A percentile compares a stretch with the other conserved stretches of the same genome.
phyloP scores from a whole-genome alignment of 331 rosid genomes.

The Quercus phellos region DNA sequence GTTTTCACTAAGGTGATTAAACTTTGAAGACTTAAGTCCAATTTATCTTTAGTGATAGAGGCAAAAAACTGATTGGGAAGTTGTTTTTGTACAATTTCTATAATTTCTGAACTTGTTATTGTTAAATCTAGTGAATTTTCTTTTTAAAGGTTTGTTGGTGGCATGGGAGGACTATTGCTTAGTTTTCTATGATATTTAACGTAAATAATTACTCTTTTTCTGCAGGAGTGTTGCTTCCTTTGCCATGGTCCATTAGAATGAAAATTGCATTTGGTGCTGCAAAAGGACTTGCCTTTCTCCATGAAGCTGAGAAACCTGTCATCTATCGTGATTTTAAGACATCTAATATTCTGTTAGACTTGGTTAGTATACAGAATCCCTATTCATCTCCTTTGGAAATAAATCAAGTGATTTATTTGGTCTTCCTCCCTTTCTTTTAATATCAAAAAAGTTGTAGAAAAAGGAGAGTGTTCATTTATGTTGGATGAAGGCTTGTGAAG shows the following conservation, averaged over 20 bases:
- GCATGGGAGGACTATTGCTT: background rate
- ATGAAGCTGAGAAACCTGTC: conserved; percentile 94
- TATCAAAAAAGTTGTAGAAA: background rate
- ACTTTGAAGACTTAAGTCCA: background rate
- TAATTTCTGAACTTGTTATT: background rate
- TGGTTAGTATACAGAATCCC: conserved; percentile 41
- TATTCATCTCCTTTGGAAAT: background rate
- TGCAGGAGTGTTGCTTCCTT: conserved; percentile 81
- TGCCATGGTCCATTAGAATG: conserved; percentile 98
- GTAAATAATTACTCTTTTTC: background rate
- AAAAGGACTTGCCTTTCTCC: conserved; percentile 97
- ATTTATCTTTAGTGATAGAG: background rate
- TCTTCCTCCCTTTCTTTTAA: background rate
- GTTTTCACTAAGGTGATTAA: background rate
- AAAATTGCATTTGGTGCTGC: conserved; percentile 96
- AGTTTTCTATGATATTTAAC: background rate
- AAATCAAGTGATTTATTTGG: background rate
- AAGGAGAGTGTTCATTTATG: background rate
- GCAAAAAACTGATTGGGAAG: background rate
- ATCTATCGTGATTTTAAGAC: conserved; percentile 98
- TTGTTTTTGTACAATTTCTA: background rate
- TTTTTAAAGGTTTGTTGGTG: background rate
- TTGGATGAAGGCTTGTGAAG: background rate
- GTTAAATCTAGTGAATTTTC: background rate
- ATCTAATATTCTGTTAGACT: conserved; percentile 80